Conservation (phyloP, 495 filamentous ascomycete species). For the Haplographium delicatum region DNA sequence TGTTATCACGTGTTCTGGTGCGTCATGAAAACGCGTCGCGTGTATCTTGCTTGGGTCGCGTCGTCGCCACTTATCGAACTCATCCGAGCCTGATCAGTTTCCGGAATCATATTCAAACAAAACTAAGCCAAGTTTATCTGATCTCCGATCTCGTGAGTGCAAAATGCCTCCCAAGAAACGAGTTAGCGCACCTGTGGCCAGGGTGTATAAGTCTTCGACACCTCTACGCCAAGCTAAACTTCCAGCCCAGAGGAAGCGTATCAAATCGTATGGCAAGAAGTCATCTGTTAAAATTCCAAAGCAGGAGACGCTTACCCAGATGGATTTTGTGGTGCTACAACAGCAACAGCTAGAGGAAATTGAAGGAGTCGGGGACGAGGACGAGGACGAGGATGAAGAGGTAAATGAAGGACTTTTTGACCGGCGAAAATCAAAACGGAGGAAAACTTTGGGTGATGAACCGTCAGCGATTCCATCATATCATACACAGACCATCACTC, state of each 20-base stretch:
- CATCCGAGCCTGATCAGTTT: no score
- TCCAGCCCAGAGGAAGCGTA: slow-evolving; percentile 27
- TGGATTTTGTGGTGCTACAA: slow-evolving; percentile 29
- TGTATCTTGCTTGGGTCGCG: no score
- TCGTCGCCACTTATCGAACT: no score
- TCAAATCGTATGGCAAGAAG: slow-evolving; percentile 37
- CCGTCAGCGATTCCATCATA: slow-evolving; percentile 9
- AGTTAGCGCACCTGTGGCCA: slow-evolving; percentile 14
- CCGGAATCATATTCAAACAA: no score
- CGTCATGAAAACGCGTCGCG: no score
- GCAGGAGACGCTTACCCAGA: slow-evolving; percentile 47
- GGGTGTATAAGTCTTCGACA: slow-evolving; percentile 34
- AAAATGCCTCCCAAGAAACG: slow-evolving; percentile 17
- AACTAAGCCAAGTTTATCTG: background rate
- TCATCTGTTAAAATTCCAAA: slow-evolving; percentile 21
- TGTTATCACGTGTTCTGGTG: no score
- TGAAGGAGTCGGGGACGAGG: slow-evolving; percentile 15
- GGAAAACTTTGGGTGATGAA: slow-evolving; percentile 41
- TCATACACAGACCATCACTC: slow-evolving; percentile 18
- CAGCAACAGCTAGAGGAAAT: slow-evolving; percentile 14
- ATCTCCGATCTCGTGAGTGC: background rate
- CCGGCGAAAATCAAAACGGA: slow-evolving; percentile 19
- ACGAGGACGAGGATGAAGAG: slow-evolving; percentile 6
- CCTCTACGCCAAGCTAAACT: slow-evolving; percentile 37
- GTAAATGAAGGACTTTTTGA: slow-evolving; percentile 13